Conservation (phyloP, 306 rosid species). For the Rosa multiflora region DNA sequence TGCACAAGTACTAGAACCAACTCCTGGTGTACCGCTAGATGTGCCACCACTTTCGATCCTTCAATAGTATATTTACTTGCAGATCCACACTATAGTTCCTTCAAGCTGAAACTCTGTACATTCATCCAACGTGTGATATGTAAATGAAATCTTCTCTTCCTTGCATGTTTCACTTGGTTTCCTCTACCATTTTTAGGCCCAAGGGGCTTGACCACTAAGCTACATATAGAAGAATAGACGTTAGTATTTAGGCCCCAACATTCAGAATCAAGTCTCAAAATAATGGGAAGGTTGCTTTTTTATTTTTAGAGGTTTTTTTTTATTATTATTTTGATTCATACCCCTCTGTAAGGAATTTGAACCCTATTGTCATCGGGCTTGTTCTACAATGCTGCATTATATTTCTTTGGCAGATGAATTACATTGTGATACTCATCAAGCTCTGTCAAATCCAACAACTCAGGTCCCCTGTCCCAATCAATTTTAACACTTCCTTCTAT, state of each 20-base stretch:
- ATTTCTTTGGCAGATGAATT: neutral
- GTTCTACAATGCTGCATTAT: neutral
- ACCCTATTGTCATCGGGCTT: neutral
- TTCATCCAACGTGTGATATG: neutral
- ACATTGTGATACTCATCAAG: neutral
- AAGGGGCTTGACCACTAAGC: neutral
- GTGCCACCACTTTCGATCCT: conserved; percentile 36
- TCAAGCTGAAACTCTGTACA: neutral
- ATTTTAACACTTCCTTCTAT: neutral
- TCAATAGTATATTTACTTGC: conserved; percentile 11
- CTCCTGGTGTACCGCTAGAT: conserved; percentile 66
- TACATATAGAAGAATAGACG: neutral
- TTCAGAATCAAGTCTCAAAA: neutral
- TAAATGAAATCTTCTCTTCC: neutral
- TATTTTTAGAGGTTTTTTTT: too few relatives aligned
- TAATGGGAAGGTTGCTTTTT: neutral
- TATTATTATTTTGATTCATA: too few relatives aligned
- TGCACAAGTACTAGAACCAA: conserved; percentile 56
- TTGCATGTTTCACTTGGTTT: neutral
- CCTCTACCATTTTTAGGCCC: neutral
- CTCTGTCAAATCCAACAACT: neutral
- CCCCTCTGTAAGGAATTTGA: neutral
- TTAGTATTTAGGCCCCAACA: neutral
- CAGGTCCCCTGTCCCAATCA: neutral
- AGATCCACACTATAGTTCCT: neutral